Evolutionary conservation across 2,329 filamentous ascomycete species (phyloP).

Genomic region (Colletotrichum scovillei): DNA sequence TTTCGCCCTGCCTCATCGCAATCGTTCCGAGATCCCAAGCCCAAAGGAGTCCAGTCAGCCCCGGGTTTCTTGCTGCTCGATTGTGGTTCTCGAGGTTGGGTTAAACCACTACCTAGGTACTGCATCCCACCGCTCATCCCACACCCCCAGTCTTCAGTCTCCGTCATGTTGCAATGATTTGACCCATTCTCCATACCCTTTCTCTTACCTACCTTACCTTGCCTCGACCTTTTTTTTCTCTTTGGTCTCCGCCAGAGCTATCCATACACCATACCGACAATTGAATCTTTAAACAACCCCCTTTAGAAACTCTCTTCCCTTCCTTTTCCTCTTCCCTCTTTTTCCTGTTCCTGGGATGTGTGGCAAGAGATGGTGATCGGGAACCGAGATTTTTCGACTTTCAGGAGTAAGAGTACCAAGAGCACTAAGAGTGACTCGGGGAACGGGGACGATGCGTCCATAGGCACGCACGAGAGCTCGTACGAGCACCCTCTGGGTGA

Average conservation of each 20-base stretch:
- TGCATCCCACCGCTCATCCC: conserved; percentile 28
- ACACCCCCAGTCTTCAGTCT: conserved; percentile 18
- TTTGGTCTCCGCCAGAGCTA: conserved; percentile 30
- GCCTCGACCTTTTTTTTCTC: neutral
- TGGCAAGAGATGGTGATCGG: conserved; percentile 37
- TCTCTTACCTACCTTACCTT: conserved; percentile 1
- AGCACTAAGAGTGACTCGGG: conserved; percentile 36
- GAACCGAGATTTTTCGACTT: conserved; percentile 33
- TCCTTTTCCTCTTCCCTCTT: conserved; percentile 6
- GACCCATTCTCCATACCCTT: conserved; percentile 6
- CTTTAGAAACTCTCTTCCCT: neutral
- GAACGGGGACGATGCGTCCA: conserved; percentile 34
- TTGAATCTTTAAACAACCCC: conserved; percentile 18
- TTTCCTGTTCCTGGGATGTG: conserved; percentile 31
- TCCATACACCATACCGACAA: neutral
- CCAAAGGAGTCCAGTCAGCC: conserved; percentile 5
- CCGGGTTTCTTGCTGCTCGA: neutral
- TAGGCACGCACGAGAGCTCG: conserved; percentile 35
- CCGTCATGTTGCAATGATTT: conserved; percentile 17
- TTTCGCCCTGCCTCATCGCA: conserved; percentile 8
- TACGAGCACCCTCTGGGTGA: conserved; percentile 35
- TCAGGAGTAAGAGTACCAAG: conserved; percentile 36
- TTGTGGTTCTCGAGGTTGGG: conserved; percentile 3
- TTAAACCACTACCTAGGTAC: neutral
- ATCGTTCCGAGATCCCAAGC: neutral